A percentile compares a stretch with the other conserved stretches of the same genome.
Conservation (phyloP, 2,329 filamentous ascomycete genomes). For the Fusarium sp. region DNA sequence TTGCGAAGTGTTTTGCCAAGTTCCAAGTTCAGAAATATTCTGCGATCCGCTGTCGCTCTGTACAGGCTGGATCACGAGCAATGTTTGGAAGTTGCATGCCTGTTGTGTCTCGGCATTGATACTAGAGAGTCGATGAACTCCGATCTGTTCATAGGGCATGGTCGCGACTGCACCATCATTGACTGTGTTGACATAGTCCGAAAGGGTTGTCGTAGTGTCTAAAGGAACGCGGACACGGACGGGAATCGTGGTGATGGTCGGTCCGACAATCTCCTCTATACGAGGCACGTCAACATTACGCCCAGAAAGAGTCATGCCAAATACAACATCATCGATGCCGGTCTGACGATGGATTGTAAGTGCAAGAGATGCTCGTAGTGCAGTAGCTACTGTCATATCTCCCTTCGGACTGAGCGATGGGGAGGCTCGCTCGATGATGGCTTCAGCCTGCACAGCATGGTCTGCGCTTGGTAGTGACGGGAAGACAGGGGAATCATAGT, state of each 20-base stretch:
- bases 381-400: slow-evolving; percentile 29
- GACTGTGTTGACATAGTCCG: neutral
- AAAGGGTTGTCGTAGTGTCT: neutral
- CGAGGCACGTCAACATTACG: slow-evolving; percentile 42
- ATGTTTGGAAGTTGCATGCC: slow-evolving; percentile 1
- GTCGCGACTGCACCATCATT: neutral
- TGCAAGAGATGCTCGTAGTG: slow-evolving; percentile 43
- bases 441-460: neutral
- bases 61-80: neutral
- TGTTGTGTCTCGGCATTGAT: neutral
- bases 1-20: neutral
- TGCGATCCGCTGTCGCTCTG: neutral
- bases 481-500: neutral
- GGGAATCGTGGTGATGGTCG: slow-evolving; percentile 48
- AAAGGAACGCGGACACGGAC: slow-evolving; percentile 22
- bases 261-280: slow-evolving; percentile 44
- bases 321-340: slow-evolving; percentile 36
- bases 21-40: neutral
- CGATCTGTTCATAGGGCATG: neutral
- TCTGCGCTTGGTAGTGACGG: neutral
- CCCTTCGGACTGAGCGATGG: neutral
- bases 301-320: slow-evolving; percentile 45
- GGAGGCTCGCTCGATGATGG: neutral
- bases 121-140: neutral
- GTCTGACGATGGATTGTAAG: slow-evolving; percentile 37